Percentiles rank a stretch among this genome's conserved stretches.
phyloP scores from a whole-genome alignment of 129 eudicot genomes.

The Deinandra increscens region DNA sequence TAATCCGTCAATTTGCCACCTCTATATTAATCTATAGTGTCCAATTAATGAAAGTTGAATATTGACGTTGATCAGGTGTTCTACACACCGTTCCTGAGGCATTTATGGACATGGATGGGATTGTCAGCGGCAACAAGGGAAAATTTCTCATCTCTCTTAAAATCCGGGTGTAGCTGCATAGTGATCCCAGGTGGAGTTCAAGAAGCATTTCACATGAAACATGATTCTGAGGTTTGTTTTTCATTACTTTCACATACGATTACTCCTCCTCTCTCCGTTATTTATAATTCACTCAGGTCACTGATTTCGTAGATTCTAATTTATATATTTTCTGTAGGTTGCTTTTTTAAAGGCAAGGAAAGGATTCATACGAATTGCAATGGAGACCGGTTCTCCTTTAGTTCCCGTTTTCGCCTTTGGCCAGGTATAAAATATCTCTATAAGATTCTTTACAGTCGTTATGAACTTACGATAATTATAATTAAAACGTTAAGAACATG shows the following conservation, averaged over 20 bases:
- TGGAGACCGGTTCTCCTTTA: conserved; percentile 71
- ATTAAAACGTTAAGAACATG: not conserved
- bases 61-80: conserved; percentile 48
- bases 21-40: not conserved
- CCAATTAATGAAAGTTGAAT: not conserved
- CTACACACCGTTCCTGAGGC: conserved; percentile 80
- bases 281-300: not conserved
- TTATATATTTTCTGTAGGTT: conserved; percentile 36
- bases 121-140: conserved; percentile 62
- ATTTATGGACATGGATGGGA: conserved; percentile 94
- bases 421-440: conserved; percentile 52
- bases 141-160: conserved; percentile 55
- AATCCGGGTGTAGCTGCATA: conserved; percentile 72
- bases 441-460: not conserved
- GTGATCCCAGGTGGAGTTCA: conserved; percentile 92
- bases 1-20: not conserved
- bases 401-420: conserved; percentile 96
- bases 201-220: conserved; percentile 76
- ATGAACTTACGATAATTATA: not conserved
- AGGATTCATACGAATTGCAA: conserved; percentile 84
- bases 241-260: not conserved
- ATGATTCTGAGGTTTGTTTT: conserved; percentile 70
- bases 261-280: not conserved
- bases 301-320: not conserved
- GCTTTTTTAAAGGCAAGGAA: conserved; percentile 64